phyloP scores from a whole-genome alignment of 768 basidiomycete genomes.

The Leccinum subgranulosum region DNA sequence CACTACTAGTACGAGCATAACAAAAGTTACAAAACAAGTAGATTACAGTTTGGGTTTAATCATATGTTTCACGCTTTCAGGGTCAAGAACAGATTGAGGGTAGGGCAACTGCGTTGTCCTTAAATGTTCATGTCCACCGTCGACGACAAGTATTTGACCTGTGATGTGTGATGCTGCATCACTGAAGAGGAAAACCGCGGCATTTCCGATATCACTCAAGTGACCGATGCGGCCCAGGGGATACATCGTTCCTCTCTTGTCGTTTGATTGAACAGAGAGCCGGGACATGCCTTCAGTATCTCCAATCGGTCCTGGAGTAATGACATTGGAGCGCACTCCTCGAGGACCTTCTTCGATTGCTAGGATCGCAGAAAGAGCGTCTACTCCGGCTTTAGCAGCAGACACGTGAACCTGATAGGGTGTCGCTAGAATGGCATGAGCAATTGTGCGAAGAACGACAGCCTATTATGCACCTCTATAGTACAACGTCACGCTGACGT shows the following conservation, averaged over 20 bases:
- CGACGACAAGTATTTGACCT: slow-evolving; percentile 68
- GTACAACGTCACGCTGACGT: slow-evolving; percentile 88
- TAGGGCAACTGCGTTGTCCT: slow-evolving; percentile 52
- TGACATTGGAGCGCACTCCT: slow-evolving; percentile 89
- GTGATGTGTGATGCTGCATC: slow-evolving; percentile 74
- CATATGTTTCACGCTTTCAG: slow-evolving; percentile 45
- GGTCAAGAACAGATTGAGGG: slow-evolving; percentile 64
- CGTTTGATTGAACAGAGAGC: slow-evolving; percentile 32
- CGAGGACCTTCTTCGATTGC: slow-evolving; percentile 94
- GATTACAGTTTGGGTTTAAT: slow-evolving; percentile 44
- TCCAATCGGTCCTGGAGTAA: slow-evolving; percentile 79
- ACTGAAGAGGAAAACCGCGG: slow-evolving; percentile 79
- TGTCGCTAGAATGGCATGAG: slow-evolving; percentile 43
- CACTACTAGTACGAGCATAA: no score
- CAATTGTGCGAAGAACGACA: not conserved
- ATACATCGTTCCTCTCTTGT: not conserved
- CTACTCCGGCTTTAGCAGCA: slow-evolving; percentile 92
- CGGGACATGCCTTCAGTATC: slow-evolving; percentile 74
- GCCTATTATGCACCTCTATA: slow-evolving; percentile 53
- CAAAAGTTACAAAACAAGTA: not conserved
- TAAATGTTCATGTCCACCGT: slow-evolving; percentile 61
- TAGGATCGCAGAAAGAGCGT: slow-evolving; percentile 80
- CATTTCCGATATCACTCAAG: slow-evolving; percentile 65
- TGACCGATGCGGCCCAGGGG: slow-evolving; percentile 55
- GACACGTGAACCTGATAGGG: slow-evolving; percentile 93